Evolutionary conservation across 257 asterid species (phyloP).

Genomic region (Solanum acaule): DNA sequence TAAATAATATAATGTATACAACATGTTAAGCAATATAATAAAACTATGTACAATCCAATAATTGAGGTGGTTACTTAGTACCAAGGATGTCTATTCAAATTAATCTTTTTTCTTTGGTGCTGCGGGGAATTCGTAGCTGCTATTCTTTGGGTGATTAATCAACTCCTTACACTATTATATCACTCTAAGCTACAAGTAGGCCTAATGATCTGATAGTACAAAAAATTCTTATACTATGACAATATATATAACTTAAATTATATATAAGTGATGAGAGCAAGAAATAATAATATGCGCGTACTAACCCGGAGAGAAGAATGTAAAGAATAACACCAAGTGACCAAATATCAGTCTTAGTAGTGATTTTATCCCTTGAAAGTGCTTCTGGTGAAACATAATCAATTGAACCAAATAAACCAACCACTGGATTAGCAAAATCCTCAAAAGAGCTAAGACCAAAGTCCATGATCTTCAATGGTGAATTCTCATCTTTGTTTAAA

Average conservation of each 20-base stretch:
- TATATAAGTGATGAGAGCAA: too few relatives aligned
- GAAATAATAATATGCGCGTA: neutral
- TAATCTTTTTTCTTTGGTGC: neutral
- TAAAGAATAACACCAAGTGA: conserved; percentile 86
- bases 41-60: neutral
- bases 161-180: neutral
- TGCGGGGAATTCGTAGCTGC: fast-evolving
- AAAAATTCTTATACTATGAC: too few relatives aligned
- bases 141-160: too few relatives aligned
- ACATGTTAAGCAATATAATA: neutral
- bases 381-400: conserved; percentile 91
- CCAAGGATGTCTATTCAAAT: neutral
- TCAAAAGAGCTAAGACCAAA: conserved; percentile 79
- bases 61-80: neutral
- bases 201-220: too few relatives aligned
- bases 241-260: too few relatives aligned
- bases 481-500: conserved; percentile 44
- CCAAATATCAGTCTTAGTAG: conserved; percentile 72
- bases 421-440: conserved; percentile 70
- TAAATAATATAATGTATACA: neutral
- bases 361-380: conserved; percentile 38
- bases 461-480: conserved; percentile 78
- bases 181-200: neutral
- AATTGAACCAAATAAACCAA: conserved; percentile 75
- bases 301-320: conserved; percentile 81